phyloP scores from a whole-genome alignment of 768 basidiomycete genomes.

The Tylopilus rubrobrunneus region DNA sequence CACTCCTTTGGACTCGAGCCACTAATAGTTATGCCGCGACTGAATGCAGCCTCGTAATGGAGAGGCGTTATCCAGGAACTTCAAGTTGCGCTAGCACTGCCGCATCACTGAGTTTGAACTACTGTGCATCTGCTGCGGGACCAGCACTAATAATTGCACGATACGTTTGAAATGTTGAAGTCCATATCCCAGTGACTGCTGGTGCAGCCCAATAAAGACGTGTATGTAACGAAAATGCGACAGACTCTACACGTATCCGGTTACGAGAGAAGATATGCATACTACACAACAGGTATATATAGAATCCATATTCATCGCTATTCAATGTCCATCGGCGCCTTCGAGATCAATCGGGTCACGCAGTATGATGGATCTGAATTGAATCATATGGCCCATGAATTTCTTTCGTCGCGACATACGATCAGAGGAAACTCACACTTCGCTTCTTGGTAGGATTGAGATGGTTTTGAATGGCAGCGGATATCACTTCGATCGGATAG shows the following conservation, averaged over 20 bases:
- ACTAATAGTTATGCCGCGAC: no score
- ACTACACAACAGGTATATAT: neutral
- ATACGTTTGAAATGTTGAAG: no score
- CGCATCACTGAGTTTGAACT: no score
- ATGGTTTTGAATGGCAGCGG: neutral
- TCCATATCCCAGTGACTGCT: no score
- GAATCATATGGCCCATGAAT: slow-evolving; percentile 7
- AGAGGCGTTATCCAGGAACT: no score
- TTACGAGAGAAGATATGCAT: neutral
- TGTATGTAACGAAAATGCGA: neutral
- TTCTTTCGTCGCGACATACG: neutral
- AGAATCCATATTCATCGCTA: neutral
- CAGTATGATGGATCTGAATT: neutral
- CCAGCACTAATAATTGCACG: no score
- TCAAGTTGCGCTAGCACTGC: no score
- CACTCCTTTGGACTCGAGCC: no score
- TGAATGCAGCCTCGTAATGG: no score
- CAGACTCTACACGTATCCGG: neutral
- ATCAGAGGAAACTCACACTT: slow-evolving; percentile 4
- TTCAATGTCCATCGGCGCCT: neutral
- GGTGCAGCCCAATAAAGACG: neutral
- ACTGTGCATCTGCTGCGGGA: no score
- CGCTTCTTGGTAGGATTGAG: neutral
- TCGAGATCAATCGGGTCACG: neutral
- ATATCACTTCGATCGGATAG: slow-evolving; percentile 9